Conservation (phyloP, 2,329 filamentous ascomycete species). For the Penicillium frequentans region DNA sequence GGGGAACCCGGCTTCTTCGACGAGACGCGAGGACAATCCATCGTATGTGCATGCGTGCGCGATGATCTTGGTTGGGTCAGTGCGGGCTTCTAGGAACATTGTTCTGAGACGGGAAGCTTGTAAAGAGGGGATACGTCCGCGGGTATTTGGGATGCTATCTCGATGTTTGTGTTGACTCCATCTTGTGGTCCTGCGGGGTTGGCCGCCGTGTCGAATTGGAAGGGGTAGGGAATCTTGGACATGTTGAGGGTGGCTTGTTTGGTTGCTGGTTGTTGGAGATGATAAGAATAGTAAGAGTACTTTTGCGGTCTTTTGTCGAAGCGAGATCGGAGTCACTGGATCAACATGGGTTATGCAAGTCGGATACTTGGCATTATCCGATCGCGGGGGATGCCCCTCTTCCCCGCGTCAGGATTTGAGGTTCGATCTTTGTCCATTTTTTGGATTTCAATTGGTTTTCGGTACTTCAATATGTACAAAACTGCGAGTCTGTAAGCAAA, state of each 20-base stretch:
- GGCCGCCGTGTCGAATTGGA: constrained; percentile 14
- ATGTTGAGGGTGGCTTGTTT: not conserved
- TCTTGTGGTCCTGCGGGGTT: constrained; percentile 3
- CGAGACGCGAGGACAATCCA: constrained; percentile 44
- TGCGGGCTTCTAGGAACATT: constrained; percentile 43
- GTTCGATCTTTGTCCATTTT: not conserved
- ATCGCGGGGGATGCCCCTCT: not conserved
- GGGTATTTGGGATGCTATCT: constrained; percentile 8
- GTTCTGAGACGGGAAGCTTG: constrained; percentile 29
- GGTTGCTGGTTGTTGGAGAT: not conserved
- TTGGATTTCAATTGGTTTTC: not conserved
- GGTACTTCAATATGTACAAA: not conserved
- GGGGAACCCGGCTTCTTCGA: constrained; percentile 50
- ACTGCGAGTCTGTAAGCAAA: not conserved
- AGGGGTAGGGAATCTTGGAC: constrained; percentile 17
- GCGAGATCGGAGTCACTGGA: not conserved
- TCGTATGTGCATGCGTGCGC: constrained; percentile 48
- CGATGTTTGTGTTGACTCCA: constrained; percentile 7
- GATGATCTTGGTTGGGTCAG: constrained; percentile 46
- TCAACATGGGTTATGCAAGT: not conserved
- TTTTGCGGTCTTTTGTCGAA: not conserved
- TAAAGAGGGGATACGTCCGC: constrained; percentile 11
- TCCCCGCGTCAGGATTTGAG: not conserved
- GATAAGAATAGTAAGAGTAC: not conserved
- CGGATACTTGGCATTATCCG: not conserved